Percentiles rank a stretch among this genome's conserved stretches.
phyloP scores from a whole-genome alignment of 2,329 filamentous ascomycete species.

The Alternaria infectoria region DNA sequence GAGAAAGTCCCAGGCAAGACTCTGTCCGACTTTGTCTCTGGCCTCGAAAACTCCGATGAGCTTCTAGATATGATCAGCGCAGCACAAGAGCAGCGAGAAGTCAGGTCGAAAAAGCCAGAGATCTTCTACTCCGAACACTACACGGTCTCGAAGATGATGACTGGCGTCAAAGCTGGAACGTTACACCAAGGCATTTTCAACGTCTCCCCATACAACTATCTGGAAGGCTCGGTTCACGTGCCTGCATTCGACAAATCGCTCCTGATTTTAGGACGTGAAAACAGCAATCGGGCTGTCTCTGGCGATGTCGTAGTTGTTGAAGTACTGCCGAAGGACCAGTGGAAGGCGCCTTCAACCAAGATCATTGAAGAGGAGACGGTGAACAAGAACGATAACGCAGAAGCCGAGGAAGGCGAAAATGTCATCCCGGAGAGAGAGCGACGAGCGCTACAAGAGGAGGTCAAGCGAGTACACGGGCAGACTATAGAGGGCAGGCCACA shows the following conservation, averaged over 20 bases:
- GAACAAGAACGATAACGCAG: slow-evolving; percentile 92
- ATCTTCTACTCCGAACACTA: slow-evolving; percentile 90
- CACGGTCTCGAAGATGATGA: slow-evolving; percentile 90
- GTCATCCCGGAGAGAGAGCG: slow-evolving; percentile 89
- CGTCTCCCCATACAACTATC: slow-evolving; percentile 96
- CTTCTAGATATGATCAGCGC: slow-evolving; percentile 93
- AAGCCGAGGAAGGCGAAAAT: slow-evolving; percentile 73
- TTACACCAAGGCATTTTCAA: slow-evolving; percentile 96
- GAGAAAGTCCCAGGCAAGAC: slow-evolving; percentile 75
- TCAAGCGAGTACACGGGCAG: slow-evolving; percentile 81
- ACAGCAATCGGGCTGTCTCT: slow-evolving; percentile 92
- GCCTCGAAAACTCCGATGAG: slow-evolving; percentile 81
- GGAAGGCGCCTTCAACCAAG: slow-evolving; percentile 94
- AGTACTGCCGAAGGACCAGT: slow-evolving; percentile 90
- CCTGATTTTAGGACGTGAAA: slow-evolving; percentile 87
- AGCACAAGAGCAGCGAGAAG: slow-evolving; percentile 70
- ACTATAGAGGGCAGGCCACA: slow-evolving; percentile 78
- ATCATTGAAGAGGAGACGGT: slow-evolving; percentile 93
- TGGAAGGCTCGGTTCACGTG: slow-evolving; percentile 91
- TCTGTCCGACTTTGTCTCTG: slow-evolving; percentile 75
- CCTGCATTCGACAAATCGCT: slow-evolving; percentile 88
- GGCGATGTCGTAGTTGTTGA: slow-evolving; percentile 94
- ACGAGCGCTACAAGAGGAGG: slow-evolving; percentile 87
- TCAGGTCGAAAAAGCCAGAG: slow-evolving; percentile 69
- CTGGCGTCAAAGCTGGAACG: slow-evolving; percentile 84